These are phyloP conservation scores for Stagonosporopsis rhizophila DNA, from an alignment of 2,329 filamentous ascomycete species.

Conservation along the genomic window DNA sequence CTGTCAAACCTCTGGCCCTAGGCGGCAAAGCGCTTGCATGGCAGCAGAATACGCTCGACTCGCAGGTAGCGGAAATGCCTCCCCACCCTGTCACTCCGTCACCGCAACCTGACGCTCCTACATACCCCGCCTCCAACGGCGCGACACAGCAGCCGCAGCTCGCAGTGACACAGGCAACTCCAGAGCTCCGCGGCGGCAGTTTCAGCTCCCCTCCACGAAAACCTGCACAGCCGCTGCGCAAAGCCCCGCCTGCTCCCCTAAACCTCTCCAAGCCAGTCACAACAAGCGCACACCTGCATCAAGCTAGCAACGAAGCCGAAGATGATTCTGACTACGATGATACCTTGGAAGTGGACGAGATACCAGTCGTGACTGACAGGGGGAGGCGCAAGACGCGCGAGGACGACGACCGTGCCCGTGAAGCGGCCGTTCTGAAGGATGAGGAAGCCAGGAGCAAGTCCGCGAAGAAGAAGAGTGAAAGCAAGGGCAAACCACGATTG, in stretches of 20 bases:
- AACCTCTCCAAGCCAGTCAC: conserved; percentile 65
- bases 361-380: conserved; percentile 64
- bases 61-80: conserved; percentile 20
- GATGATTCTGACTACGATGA: conserved; percentile 87
- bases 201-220: conserved; percentile 47
- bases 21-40: conserved; percentile 33
- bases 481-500: conserved; percentile 54
- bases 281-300: conserved; percentile 54
- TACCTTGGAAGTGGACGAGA: conserved; percentile 72
- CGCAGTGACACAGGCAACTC: conserved; percentile 50
- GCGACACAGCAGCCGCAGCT: conserved; percentile 43
- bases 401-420: conserved; percentile 82
- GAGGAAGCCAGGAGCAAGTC: conserved; percentile 75
- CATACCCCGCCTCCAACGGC: conserved; percentile 16
- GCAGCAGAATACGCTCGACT: conserved; percentile 22
- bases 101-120: background rate
- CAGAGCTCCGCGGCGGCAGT: conserved; percentile 45
- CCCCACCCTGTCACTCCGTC: conserved; percentile 24
- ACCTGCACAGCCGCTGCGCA: conserved; percentile 64
- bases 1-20: conserved; percentile 39
- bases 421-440: conserved; percentile 70
- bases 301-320: conserved; percentile 60
- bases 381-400: conserved; percentile 85
- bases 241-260: conserved; percentile 84
- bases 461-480: conserved; percentile 69